A percentile compares a stretch with the other conserved stretches of the same genome.
Conservation (phyloP, 106 monocot genomes). For the Acorus calamus region DNA sequence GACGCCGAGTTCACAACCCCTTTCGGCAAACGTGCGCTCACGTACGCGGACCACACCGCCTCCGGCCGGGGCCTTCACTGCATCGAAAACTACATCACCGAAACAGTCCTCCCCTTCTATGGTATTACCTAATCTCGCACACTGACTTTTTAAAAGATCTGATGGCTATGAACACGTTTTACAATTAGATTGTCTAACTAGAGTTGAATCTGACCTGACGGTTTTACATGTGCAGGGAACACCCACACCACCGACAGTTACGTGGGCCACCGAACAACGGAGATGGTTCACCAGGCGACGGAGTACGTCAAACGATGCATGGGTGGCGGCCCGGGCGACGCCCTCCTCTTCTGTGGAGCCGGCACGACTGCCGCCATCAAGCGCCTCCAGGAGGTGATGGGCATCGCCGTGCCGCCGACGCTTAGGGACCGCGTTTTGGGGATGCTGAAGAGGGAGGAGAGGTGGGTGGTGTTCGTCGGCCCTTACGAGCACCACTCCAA, state of each 20-base stretch:
- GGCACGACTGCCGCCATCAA: constrained; percentile 40
- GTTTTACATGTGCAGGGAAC: constrained; percentile 14
- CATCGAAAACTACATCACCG: constrained; percentile 34
- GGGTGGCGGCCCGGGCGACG: constrained; percentile 17
- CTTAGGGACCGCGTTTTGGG: constrained; percentile 8
- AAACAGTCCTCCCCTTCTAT: constrained; percentile 39
- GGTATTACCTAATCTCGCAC: constrained; percentile 7
- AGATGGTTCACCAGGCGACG: constrained; percentile 16
- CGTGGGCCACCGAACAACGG: constrained; percentile 23
- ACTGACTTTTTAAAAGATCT: not conserved
- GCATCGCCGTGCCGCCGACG: constrained; percentile 25
- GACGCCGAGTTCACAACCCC: constrained; percentile 23
- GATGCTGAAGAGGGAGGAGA: constrained; percentile 19
- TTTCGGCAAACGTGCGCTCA: constrained; percentile 26
- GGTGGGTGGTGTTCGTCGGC: constrained; percentile 52
- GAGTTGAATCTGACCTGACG: not conserved
- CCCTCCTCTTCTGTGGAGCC: constrained; percentile 37
- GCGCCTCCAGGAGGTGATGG: constrained; percentile 41
- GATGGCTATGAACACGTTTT: no score
- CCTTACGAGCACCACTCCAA: constrained; percentile 56
- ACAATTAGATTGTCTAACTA: not conserved
- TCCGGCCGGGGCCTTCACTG: constrained; percentile 27
- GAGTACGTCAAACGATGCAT: constrained; percentile 38
- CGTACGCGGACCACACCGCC: constrained; percentile 41
- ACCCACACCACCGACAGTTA: constrained; percentile 42